Conservation (phyloP, 1,139 yeast species). For the Lodderomyces jiufengensis region DNA sequence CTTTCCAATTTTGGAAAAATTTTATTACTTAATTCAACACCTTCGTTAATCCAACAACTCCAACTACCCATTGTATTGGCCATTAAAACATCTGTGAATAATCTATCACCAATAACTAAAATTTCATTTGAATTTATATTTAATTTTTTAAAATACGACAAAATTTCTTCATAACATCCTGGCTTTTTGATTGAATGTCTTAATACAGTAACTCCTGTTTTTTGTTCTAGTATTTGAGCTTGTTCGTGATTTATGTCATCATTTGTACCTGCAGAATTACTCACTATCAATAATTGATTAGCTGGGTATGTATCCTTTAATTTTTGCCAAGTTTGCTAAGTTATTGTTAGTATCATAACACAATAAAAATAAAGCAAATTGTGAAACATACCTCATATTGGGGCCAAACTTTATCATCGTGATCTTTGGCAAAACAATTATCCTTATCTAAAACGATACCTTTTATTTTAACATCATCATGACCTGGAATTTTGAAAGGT, state of each 20-base stretch:
- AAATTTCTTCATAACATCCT: conserved; percentile 74
- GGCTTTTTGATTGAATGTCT: conserved; percentile 85
- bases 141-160: conserved; percentile 50
- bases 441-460: conserved; percentile 92
- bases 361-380: not conserved
- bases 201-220: conserved; percentile 74
- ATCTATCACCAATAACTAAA: conserved; percentile 84
- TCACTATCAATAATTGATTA: conserved; percentile 70
- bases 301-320: conserved; percentile 58
- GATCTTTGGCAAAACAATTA: conserved; percentile 88
- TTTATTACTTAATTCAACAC: conserved; percentile 58
- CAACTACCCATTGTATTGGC: conserved; percentile 90
- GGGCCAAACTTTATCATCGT: conserved; percentile 78
- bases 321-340: conserved; percentile 50
- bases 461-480: conserved; percentile 41
- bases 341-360: conserved; percentile 3
- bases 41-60: conserved; percentile 80
- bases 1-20: conserved; percentile 54
- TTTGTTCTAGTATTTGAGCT: conserved; percentile 60
- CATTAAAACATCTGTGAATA: conserved; percentile 89
- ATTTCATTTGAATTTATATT: conserved; percentile 61
- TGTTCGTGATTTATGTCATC: conserved; percentile 57
- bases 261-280: conserved; percentile 90
- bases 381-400: conserved; percentile 42
- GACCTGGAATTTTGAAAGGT: conserved; percentile 38